Evolutionary conservation across 2,329 filamentous ascomycete genomes (phyloP).

Genomic region (Penicillium expansum): DNA sequence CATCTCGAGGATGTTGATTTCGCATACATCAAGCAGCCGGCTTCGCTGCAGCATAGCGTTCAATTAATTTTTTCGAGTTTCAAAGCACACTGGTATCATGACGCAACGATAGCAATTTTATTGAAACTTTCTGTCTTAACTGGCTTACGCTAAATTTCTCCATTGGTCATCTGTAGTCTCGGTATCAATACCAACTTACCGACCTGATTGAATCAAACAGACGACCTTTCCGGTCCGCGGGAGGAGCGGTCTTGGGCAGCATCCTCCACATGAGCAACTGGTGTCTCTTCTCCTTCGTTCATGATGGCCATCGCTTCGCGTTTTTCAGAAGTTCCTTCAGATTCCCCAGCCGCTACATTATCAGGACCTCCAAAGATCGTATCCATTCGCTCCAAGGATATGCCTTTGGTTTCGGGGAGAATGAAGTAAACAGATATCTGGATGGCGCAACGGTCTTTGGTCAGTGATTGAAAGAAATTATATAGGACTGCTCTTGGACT

Average conservation of each 20-base stretch:
- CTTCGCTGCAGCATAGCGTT: constrained; percentile 10
- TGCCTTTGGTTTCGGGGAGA: constrained; percentile 37
- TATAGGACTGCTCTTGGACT: not conserved
- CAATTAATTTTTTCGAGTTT: not conserved
- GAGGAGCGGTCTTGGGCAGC: not conserved
- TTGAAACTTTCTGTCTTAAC: not conserved
- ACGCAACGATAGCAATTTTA: constrained; percentile 4
- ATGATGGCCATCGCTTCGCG: constrained; percentile 19
- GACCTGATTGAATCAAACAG: not conserved
- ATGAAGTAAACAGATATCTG: constrained; percentile 35
- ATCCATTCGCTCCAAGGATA: constrained; percentile 38
- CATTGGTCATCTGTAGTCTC: not conserved
- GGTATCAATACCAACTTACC: not conserved
- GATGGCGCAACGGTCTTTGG: not conserved
- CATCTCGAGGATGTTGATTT: not conserved
- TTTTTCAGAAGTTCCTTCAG: constrained; percentile 27
- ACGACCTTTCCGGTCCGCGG: constrained; percentile 15
- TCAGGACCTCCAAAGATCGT: constrained; percentile 38
- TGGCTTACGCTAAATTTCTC: not conserved
- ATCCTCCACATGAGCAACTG: constrained; percentile 8
- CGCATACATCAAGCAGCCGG: constrained; percentile 8
- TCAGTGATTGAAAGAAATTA: not conserved
- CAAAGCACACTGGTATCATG: not conserved
- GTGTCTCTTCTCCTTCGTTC: not conserved
- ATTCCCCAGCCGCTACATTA: constrained; percentile 38